Conservation (phyloP, 345 rosid genomes). For the Sonneratia alba region DNA sequence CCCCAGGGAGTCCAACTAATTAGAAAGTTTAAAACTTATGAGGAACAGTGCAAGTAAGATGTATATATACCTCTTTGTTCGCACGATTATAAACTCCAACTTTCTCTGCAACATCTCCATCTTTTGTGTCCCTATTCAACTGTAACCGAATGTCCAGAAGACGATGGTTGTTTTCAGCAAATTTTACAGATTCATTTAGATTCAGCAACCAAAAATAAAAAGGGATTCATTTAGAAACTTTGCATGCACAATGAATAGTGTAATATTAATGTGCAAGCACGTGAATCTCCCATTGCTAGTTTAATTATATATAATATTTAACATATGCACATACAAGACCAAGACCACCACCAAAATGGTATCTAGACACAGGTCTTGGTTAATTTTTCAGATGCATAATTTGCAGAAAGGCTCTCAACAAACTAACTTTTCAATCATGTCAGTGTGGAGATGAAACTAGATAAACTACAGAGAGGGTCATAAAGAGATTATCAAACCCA, state of each 20-base stretch:
- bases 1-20: not conserved
- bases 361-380: not conserved
- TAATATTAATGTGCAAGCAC: not conserved
- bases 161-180: not conserved
- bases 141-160: conserved; percentile 23
- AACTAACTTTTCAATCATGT: not conserved
- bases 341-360: not conserved
- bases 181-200: not conserved
- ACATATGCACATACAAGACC: not conserved
- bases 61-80: conserved; percentile 62
- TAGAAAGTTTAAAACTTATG: too few relatives aligned
- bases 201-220: too few relatives aligned
- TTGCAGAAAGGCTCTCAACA: not conserved
- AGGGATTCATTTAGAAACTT: not conserved
- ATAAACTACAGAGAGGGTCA: too few relatives aligned
- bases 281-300: not conserved
- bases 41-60: too few relatives aligned
- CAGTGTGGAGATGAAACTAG: not conserved
- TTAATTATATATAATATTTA: not conserved
- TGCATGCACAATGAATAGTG: not conserved
- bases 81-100: conserved; percentile 66
- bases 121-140: conserved; percentile 62
- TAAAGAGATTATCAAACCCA: not conserved
- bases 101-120: conserved; percentile 72
- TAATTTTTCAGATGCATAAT: not conserved